Evolutionary conservation across 148 eudicot genomes (phyloP).

Genomic region (Tetragonia tetragonoides): DNA sequence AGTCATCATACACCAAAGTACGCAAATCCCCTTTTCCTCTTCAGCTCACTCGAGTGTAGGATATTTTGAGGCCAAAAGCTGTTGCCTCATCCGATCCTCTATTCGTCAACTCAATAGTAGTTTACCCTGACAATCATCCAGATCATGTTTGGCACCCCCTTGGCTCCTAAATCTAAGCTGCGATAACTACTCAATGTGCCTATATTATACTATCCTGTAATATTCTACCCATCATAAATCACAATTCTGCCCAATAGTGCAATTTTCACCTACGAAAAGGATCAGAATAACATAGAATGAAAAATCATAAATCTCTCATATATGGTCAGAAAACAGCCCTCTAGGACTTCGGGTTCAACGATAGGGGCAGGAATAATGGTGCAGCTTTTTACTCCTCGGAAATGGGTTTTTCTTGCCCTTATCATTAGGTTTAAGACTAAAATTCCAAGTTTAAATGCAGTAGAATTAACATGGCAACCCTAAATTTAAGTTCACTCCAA

Average conservation of each 20-base stretch:
- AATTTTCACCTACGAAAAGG: too few relatives aligned
- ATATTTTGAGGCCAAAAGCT: not conserved
- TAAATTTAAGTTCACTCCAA: conserved; percentile 21
- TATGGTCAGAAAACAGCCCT: too few relatives aligned
- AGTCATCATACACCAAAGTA: not conserved
- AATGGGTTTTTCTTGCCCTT: not conserved
- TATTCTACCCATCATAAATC: too few relatives aligned
- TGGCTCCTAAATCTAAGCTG: not conserved
- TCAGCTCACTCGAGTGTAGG: not conserved
- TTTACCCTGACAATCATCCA: not conserved
- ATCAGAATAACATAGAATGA: too few relatives aligned
- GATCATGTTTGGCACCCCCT: not conserved
- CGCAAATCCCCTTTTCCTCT: not conserved
- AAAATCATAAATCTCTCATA: too few relatives aligned
- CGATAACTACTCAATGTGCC: too few relatives aligned
- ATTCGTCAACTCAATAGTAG: too few relatives aligned
- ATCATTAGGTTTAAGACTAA: not conserved
- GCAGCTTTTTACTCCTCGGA: not conserved
- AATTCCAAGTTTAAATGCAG: not conserved
- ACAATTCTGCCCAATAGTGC: too few relatives aligned
- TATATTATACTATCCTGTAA: too few relatives aligned
- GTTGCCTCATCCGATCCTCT: not conserved
- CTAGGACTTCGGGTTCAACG: too few relatives aligned
- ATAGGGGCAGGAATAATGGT: not conserved
- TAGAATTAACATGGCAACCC: not conserved